These are phyloP conservation scores for Kwoniella shivajii DNA, from an alignment of 1,284 basidiomycete species.

Conservation along the genomic window DNA sequence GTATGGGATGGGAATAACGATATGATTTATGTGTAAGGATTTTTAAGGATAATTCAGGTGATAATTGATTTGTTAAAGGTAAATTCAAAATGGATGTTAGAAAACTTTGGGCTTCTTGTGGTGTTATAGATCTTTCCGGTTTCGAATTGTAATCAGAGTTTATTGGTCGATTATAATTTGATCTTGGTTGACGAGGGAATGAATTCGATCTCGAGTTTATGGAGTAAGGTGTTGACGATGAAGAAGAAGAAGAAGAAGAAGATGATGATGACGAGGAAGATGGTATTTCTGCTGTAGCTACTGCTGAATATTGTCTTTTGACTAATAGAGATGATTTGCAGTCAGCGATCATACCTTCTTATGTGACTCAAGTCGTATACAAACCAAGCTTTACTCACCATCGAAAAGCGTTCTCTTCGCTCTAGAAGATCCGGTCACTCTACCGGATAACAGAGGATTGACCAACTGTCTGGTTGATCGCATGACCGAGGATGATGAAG, in stretches of 20 bases:
- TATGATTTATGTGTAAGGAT: constrained; percentile 54
- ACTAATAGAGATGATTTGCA: background rate
- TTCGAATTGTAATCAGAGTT: background rate
- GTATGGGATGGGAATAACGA: constrained; percentile 42
- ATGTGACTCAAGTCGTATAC: background rate
- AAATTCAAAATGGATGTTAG: constrained; percentile 45
- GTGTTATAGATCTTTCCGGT: constrained; percentile 4
- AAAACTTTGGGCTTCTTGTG: constrained; percentile 37
- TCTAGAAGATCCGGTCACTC: background rate
- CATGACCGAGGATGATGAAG: constrained; percentile 15
- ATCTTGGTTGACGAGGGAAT: background rate
- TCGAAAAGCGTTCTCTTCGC: background rate
- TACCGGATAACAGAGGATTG: background rate
- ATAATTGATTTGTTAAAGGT: constrained; percentile 39
- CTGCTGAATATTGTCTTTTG: constrained; percentile 11
- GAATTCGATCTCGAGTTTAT: background rate
- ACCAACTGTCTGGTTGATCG: constrained; percentile 7
- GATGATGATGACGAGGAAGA: background rate
- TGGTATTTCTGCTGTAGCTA: background rate
- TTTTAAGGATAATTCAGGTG: constrained; percentile 49
- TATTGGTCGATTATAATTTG: background rate
- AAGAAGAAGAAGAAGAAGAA: background rate
- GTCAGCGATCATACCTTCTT: background rate
- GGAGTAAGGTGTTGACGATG: background rate
- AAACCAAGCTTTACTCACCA: background rate